Evolutionary conservation across 106 monocot genomes (phyloP), one percentile per base, ranked within the genome.

Genomic region (Alisma plantagoaquatica): DNA sequence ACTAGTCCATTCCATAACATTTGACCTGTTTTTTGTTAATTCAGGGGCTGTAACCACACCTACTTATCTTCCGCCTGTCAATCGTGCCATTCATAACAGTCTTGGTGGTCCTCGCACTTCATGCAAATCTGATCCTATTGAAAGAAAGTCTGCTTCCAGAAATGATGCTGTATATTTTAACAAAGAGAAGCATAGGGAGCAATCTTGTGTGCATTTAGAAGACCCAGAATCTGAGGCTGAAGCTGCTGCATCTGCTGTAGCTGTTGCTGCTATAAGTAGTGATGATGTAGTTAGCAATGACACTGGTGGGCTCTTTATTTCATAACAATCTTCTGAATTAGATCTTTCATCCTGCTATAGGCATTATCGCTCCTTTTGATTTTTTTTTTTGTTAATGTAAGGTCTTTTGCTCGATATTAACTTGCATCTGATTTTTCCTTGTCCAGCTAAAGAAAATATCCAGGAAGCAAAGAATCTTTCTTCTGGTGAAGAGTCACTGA

Each of bases 231-330:
- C 71, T 23, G 63, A 74, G 27, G 93, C 90, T 49, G 89, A 90
- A 69, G 90, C 93, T 31, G 94, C 94, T 65, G 94, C 94, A 73
- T 96, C 88, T 46, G 94, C 94, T 48, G 78, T 96, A 47, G 94
- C 94, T 51, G 88, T 88, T 41, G 84, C 94, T 61, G 94, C 88
- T 62, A 84, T 96, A 62, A 78, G 63, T 54, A 84, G 44, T 69
- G 94, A 96, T 66, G 88, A 96, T 31, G 58, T 73, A 9, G 58
- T 72, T 41, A 72, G 59, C 53, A 64, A 57, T 44, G 53, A 51
- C 8, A 28, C 73, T 28, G 57, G 71, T 61, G 33, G n/a, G n/a
- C n/a, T n/a, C n/a, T n/a, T n/a, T n/a, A n/a, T n/a, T n/a, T n/a
- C n/a, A n/a, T n/a, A n/a, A n/a, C n/a, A n/a, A n/a, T n/a, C n/a